A percentile compares a stretch with the other conserved stretches of the same genome.
Conservation (phyloP, 208 protist genomes). For the Phytomonas francai region DNA sequence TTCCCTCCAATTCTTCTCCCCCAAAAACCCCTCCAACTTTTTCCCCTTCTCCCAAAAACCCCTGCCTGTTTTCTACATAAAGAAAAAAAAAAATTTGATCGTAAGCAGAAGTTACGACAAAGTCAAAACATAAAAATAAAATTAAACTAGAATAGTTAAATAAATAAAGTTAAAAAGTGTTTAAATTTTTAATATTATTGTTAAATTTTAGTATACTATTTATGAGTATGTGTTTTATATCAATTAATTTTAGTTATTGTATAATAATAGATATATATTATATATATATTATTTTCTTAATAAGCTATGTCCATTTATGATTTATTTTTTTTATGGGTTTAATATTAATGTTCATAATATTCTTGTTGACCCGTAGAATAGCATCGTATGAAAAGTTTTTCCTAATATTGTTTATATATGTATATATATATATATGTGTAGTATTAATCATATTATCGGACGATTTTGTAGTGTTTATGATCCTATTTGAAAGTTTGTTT, state of each 20-base stretch:
- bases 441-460: constrained; percentile 52
- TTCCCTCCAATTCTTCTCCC: constrained; percentile 14
- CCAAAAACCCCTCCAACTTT: constrained; percentile 15
- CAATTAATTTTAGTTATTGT: constrained; percentile 76
- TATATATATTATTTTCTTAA: constrained; percentile 65
- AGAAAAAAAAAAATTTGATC: constrained; percentile 36
- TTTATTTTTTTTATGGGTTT: constrained; percentile 75
- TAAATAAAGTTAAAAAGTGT: no score
- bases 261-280: constrained; percentile 55
- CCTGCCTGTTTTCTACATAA: constrained; percentile 17
- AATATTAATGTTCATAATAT: constrained; percentile 47
- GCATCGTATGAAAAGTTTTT: constrained; percentile 44
- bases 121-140: constrained; percentile 77
- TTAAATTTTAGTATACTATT: constrained; percentile 51
- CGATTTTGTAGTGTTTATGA: constrained; percentile 72
- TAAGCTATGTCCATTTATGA: constrained; percentile 61
- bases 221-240: constrained; percentile 45
- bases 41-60: constrained; percentile 13
- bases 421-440: constrained; percentile 57
- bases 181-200: constrained; percentile 55
- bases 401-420: constrained; percentile 23
- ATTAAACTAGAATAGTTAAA: constrained; percentile 67
- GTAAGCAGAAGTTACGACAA: constrained; percentile 20
- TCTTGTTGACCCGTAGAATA: constrained; percentile 47
- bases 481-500: constrained; percentile 76